Evolutionary conservation across 78 protist species (phyloP).

Genomic region (Emiliania huxleyi): DNA sequence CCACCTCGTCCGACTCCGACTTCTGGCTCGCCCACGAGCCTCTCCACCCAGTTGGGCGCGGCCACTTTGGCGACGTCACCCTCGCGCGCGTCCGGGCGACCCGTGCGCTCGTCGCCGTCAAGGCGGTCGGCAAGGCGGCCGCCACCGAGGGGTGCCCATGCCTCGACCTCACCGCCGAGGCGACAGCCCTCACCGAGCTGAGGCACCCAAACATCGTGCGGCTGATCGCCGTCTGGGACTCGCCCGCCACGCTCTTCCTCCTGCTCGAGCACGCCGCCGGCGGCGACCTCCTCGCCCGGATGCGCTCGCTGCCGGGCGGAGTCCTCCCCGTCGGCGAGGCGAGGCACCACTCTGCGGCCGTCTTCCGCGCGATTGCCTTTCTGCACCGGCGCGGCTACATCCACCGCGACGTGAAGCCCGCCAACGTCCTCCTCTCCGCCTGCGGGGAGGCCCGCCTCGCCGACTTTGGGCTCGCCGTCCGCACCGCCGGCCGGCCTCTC

Average conservation of each 20-base stretch:
- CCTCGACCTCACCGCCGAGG: not conserved
- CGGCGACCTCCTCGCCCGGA: not conserved
- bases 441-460: not conserved
- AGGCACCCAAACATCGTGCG: not conserved
- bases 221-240: not conserved
- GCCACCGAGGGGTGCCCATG: not conserved
- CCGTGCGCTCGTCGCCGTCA: not conserved
- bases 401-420: conserved; percentile 2
- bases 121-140: not conserved
- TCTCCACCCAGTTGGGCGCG: not conserved
- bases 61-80: not conserved
- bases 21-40: not conserved
- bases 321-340: not conserved
- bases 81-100: not conserved
- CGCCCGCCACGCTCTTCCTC: not conserved
- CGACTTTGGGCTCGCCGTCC: not conserved
- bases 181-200: not conserved
- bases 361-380: not conserved
- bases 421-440: not conserved
- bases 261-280: not conserved
- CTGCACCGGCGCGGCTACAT: not conserved
- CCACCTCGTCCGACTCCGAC: too few relatives aligned
- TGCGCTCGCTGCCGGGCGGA: not conserved
- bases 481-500: not conserved
- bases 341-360: not conserved